phyloP scores from a whole-genome alignment of 1,284 basidiomycete species.

The Ganoderma multipileum region DNA sequence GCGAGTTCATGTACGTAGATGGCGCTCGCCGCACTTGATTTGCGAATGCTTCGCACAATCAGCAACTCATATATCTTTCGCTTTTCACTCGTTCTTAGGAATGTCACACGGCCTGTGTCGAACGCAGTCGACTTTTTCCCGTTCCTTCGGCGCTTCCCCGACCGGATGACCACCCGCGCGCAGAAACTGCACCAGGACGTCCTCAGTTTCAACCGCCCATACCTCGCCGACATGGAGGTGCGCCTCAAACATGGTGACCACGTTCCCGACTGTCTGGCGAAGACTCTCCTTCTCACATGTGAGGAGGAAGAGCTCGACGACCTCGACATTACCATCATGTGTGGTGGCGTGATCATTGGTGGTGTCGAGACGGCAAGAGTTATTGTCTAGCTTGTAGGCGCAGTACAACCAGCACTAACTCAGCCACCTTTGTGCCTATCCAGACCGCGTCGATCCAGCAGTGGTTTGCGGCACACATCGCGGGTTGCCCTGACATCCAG shows the following conservation, averaged over 20 bases:
- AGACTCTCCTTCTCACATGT: constrained; percentile 43
- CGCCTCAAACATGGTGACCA: constrained; percentile 34
- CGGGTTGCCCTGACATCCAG: constrained; percentile 31
- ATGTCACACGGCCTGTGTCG: background rate
- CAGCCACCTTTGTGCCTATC: background rate
- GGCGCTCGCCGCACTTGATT: background rate
- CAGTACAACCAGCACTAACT: constrained; percentile 4
- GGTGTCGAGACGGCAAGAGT: constrained; percentile 47
- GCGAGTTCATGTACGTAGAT: constrained; percentile 46
- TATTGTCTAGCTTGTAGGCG: background rate
- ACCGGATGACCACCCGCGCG: background rate
- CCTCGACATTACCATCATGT: constrained; percentile 47
- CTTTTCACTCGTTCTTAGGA: background rate
- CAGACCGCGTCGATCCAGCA: constrained; percentile 32
- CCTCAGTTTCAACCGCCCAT: constrained; percentile 37
- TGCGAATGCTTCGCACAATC: background rate
- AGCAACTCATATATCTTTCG: background rate
- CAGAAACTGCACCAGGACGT: constrained; percentile 42
- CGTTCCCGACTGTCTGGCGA: constrained; percentile 42
- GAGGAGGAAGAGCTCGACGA: constrained; percentile 47
- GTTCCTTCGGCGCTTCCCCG: background rate
- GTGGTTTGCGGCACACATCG: constrained; percentile 32
- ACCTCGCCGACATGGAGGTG: constrained; percentile 32
- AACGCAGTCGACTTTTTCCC: constrained; percentile 1
- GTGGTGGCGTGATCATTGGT: constrained; percentile 47